These are phyloP conservation scores for Pichia nakasei DNA, from an alignment of 805 yeast genomes.

Conservation along the genomic window DNA sequence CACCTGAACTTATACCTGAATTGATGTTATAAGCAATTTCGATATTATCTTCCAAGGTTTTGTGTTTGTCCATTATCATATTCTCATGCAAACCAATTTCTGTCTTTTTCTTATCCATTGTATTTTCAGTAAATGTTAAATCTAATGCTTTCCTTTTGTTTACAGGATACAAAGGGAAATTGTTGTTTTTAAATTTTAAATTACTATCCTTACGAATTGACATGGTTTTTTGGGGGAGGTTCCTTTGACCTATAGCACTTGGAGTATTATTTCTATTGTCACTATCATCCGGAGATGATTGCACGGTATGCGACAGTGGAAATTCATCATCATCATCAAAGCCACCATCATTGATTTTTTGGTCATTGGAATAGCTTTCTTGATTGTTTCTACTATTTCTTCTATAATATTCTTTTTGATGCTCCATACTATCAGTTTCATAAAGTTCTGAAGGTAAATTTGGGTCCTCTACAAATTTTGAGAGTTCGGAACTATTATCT, in stretches of 20 bases:
- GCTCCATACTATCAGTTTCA: not conserved
- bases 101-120: not conserved
- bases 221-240: not conserved
- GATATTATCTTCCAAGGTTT: not conserved
- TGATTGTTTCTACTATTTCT: too few relatives aligned
- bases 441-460: not conserved
- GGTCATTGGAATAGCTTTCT: too few relatives aligned
- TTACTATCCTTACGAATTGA: not conserved
- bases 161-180: not conserved
- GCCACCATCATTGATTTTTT: not conserved
- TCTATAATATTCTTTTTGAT: not conserved
- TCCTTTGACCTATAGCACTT: not conserved
- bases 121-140: too few relatives aligned
- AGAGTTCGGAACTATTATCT: not conserved
- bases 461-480: not conserved
- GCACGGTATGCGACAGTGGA: not conserved
- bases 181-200: not conserved
- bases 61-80: not conserved
- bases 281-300: not conserved
- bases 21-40: not conserved
- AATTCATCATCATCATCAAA: not conserved
- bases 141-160: not conserved
- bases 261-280: not conserved
- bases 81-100: not conserved
- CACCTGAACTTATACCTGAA: not conserved